A percentile compares a stretch with the other conserved stretches of the same genome.
phyloP scores from a whole-genome alignment of 1,284 basidiomycete genomes.

The Taiwanofungus camphoratus region DNA sequence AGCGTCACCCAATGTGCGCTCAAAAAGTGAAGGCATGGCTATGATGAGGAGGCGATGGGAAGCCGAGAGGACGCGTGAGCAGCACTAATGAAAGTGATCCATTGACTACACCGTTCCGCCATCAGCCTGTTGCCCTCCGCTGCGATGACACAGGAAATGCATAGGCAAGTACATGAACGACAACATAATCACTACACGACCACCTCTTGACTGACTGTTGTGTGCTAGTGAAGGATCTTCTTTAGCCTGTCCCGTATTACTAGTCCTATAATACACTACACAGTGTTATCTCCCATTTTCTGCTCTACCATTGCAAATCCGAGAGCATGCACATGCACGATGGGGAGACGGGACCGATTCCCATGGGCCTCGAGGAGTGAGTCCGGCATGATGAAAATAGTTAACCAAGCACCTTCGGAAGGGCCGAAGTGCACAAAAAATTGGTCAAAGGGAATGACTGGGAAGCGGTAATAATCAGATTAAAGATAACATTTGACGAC shows the following conservation, averaged over 20 bases:
- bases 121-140: background rate
- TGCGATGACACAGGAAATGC: conserved; percentile 3
- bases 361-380: too few species aligned
- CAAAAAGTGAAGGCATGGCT: conserved; percentile 59
- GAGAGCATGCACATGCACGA: conserved; percentile 3
- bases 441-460: background rate
- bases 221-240: background rate
- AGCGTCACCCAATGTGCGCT: conserved; percentile 45
- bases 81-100: background rate
- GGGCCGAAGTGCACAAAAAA: background rate
- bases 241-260: background rate
- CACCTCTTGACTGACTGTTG: background rate
- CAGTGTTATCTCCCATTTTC: conserved; percentile 1
- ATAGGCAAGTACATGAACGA: conserved; percentile 6
- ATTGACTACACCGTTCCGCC: conserved; percentile 5
- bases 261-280: background rate
- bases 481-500: too few species aligned
- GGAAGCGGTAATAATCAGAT: too few species aligned
- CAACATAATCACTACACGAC: background rate
- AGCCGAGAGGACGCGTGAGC: conserved; percentile 39
- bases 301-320: conserved; percentile 10
- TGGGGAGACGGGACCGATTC: background rate
- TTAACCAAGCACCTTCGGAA: background rate
- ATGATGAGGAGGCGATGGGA: conserved; percentile 70
- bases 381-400: conserved; percentile 1